Percentiles rank a stretch among this genome's conserved stretches.
Conservation (phyloP, 176 grass and related monocot genomes). For the Aegilops longissima region DNA sequence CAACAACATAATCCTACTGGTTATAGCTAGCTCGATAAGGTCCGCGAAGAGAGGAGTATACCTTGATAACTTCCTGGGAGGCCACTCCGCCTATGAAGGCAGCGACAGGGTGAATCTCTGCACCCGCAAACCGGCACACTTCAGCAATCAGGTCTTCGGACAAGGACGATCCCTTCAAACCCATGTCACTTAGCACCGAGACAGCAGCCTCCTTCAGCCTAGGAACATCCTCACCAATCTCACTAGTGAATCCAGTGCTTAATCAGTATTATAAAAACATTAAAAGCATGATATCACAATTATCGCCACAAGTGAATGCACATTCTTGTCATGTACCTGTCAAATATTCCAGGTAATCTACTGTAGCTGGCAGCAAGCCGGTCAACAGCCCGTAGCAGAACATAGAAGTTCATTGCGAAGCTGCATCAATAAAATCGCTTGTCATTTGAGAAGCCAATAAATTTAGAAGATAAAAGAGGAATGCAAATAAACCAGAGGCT, state of each 20-base stretch:
- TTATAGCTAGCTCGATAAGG: constrained; percentile 15
- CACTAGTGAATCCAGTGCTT: constrained; percentile 58
- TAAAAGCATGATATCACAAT: constrained; percentile 34
- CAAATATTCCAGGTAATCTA: constrained; percentile 71
- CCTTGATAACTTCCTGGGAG: constrained; percentile 95
- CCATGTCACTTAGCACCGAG: constrained; percentile 69
- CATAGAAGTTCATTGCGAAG: constrained; percentile 73
- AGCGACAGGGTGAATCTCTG: constrained; percentile 75
- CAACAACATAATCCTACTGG: background rate
- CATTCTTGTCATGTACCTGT: constrained; percentile 52
- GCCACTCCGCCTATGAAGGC: constrained; percentile 84
- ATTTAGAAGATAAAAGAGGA: constrained; percentile 7
- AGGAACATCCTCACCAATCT: constrained; percentile 86
- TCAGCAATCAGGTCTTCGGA: constrained; percentile 75
- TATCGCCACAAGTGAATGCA: constrained; percentile 41
- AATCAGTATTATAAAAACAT: constrained; percentile 57
- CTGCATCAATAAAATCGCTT: constrained; percentile 41
- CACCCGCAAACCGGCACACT: constrained; percentile 78
- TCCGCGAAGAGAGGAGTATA: constrained; percentile 9
- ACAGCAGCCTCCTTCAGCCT: constrained; percentile 71
- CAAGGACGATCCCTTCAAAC: constrained; percentile 59
- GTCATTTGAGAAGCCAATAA: background rate
- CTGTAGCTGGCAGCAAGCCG: constrained; percentile 73
- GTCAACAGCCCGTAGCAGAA: constrained; percentile 77
- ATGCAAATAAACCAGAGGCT: background rate